Evolutionary conservation across 305 asterid genomes (phyloP).

Genomic region (Rubia balearica): DNA sequence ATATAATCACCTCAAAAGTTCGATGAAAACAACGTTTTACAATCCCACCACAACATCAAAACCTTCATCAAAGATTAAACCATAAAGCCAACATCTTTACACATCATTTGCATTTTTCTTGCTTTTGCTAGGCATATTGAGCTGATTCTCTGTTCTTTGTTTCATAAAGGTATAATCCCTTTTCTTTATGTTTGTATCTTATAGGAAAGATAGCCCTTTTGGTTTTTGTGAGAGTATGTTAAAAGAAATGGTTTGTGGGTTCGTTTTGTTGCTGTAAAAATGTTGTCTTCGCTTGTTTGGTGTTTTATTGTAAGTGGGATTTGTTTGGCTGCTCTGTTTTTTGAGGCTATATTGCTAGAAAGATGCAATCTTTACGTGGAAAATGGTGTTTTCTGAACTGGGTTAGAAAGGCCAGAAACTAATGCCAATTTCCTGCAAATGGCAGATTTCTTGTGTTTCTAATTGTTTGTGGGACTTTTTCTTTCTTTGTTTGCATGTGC

Average conservation of each 20-base stretch:
- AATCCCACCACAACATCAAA: constrained; percentile 2
- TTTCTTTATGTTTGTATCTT: background rate
- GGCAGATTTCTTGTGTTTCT: constrained; percentile 3
- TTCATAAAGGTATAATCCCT: constrained; percentile 18
- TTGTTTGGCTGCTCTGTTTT: constrained; percentile 1
- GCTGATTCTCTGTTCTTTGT: constrained; percentile 14
- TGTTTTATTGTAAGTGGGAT: background rate
- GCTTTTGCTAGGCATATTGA: too few species aligned
- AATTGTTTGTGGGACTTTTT: background rate
- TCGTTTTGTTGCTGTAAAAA: background rate
- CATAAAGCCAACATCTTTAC: background rate
- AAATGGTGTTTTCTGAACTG: constrained; percentile 4
- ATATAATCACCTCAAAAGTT: constrained; percentile 12
- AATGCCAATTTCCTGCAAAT: constrained; percentile 2
- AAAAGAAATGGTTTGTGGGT: constrained; percentile 12
- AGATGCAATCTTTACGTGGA: background rate
- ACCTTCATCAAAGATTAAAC: background rate
- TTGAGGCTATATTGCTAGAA: background rate
- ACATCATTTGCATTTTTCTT: background rate
- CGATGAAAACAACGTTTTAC: constrained; percentile 12
- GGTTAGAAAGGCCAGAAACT: background rate
- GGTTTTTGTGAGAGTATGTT: background rate
- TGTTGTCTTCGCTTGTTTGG: constrained; percentile 2
- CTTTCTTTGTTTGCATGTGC: background rate
- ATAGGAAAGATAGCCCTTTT: background rate